phyloP scores from a whole-genome alignment of 208 protist genomes.

The Endotrypanum monterogeii region DNA sequence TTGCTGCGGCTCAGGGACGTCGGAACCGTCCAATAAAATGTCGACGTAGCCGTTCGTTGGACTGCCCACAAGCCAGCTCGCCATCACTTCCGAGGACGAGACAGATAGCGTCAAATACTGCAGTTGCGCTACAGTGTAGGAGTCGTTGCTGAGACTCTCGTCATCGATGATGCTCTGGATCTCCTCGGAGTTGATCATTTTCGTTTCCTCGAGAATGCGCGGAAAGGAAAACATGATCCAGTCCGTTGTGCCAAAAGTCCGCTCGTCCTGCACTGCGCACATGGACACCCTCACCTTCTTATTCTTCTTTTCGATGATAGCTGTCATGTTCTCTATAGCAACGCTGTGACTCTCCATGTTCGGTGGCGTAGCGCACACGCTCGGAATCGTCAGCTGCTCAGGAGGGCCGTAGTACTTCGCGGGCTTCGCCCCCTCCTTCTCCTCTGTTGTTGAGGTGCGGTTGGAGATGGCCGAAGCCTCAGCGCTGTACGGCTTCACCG shows the following conservation, averaged over 20 bases:
- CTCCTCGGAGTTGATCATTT: slow-evolving; percentile 26
- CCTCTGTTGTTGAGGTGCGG: slow-evolving; percentile 4
- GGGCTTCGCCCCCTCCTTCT: slow-evolving; percentile 13
- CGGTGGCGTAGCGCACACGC: slow-evolving; percentile 12
- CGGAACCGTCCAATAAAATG: slow-evolving; percentile 68
- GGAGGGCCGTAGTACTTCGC: slow-evolving; percentile 35
- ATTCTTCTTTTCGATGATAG: slow-evolving; percentile 10
- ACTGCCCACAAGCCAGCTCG: slow-evolving; percentile 5
- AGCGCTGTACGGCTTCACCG: slow-evolving; percentile 52
- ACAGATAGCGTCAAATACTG: slow-evolving; percentile 79
- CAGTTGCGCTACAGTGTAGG: slow-evolving; percentile 52
- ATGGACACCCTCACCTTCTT: slow-evolving; percentile 33
- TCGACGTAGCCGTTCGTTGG: slow-evolving; percentile 28
- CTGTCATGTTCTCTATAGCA: slow-evolving; percentile 26
- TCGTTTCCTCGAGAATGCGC: slow-evolving; percentile 36
- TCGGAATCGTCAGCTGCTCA: slow-evolving; percentile 16
- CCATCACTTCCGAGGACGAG: slow-evolving; percentile 40
- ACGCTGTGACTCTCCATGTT: background rate
- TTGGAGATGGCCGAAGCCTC: slow-evolving; percentile 22
- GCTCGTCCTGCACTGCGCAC: slow-evolving; percentile 59
- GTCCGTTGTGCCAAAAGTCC: slow-evolving; percentile 76
- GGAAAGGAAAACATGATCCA: slow-evolving; percentile 78
- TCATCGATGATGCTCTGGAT: slow-evolving; percentile 32
- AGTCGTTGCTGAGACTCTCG: slow-evolving; percentile 18
- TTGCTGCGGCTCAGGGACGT: slow-evolving; percentile 23